Conservation (phyloP, 2,329 filamentous ascomycete species). For the Apiospora aurea region DNA sequence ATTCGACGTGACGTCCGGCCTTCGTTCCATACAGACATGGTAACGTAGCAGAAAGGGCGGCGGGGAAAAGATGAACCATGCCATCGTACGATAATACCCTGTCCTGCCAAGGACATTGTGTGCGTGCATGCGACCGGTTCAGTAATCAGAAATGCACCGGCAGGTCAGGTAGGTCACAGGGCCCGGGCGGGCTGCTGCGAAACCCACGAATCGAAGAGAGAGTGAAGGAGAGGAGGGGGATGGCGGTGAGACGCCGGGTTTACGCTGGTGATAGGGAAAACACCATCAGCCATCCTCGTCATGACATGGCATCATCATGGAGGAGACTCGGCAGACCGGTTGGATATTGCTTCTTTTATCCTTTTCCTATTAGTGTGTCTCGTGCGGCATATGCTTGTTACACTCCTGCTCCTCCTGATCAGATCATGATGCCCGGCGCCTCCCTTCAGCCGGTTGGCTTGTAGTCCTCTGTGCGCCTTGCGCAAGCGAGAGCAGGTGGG, state of each 20-base stretch:
- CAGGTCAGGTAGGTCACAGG: neutral
- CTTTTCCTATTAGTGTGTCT: neutral
- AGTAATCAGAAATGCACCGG: neutral
- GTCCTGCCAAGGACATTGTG: neutral
- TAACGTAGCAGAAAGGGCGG: neutral
- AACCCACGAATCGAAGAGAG: neutral
- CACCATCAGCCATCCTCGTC: neutral
- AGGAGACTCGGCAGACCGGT: neutral
- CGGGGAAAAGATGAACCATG: neutral
- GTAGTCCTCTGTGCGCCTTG: neutral
- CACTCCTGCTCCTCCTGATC: neutral
- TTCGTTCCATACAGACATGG: neutral
- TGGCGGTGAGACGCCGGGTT: neutral
- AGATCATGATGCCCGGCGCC: neutral
- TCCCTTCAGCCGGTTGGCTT: neutral
- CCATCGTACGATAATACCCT: neutral
- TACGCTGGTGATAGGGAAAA: neutral
- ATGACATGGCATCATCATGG: neutral
- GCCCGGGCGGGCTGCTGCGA: neutral
- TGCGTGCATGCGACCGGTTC: neutral
- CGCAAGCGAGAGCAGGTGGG: neutral
- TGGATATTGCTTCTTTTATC: neutral
- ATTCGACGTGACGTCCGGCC: too few relatives aligned
- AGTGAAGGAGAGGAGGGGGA: neutral
- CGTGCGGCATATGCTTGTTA: neutral